Percentiles rank a stretch among this genome's conserved stretches.
phyloP scores from a whole-genome alignment of 306 rosid genomes.

The Elaeagnus macrophylla region DNA sequence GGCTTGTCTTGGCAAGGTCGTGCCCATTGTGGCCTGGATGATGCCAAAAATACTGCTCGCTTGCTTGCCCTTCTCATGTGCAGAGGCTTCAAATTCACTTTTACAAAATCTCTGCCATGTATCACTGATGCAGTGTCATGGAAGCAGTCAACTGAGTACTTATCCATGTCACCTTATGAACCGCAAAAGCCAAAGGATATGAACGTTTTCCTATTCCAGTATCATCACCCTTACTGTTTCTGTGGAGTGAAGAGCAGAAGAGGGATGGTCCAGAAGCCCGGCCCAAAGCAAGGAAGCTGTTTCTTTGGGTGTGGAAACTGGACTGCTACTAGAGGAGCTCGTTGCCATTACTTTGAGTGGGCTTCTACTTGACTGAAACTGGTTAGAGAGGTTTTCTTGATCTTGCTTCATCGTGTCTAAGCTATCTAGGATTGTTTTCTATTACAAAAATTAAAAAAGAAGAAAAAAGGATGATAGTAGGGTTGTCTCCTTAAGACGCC shows the following conservation, averaged over 20 bases:
- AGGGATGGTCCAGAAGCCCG: slow-evolving; percentile 18
- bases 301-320: slow-evolving; percentile 93
- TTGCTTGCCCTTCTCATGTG: slow-evolving; percentile 18
- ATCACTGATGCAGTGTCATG: slow-evolving; percentile 4
- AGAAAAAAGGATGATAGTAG: too few species aligned
- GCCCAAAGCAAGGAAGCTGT: slow-evolving; percentile 71
- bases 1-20: slow-evolving; percentile 24
- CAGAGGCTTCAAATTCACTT: slow-evolving; percentile 11
- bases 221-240: slow-evolving; percentile 11
- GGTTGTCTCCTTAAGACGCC: too few species aligned
- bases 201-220: slow-evolving; percentile 2
- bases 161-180: neutral
- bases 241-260: slow-evolving; percentile 10
- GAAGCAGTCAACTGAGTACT: slow-evolving; percentile 6
- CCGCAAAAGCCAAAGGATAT: slow-evolving; percentile 2
- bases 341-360: slow-evolving; percentile 92
- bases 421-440: too few species aligned
- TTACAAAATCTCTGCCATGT: slow-evolving; percentile 18
- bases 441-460: too few species aligned
- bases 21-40: slow-evolving; percentile 26
- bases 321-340: slow-evolving; percentile 67
- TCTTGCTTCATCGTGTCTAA: too few species aligned
- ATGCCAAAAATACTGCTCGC: slow-evolving; percentile 21
- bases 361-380: slow-evolving; percentile 37
- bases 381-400: too few species aligned